Conservation (phyloP, 495 filamentous ascomycete genomes). For the Neurospora sp. region DNA sequence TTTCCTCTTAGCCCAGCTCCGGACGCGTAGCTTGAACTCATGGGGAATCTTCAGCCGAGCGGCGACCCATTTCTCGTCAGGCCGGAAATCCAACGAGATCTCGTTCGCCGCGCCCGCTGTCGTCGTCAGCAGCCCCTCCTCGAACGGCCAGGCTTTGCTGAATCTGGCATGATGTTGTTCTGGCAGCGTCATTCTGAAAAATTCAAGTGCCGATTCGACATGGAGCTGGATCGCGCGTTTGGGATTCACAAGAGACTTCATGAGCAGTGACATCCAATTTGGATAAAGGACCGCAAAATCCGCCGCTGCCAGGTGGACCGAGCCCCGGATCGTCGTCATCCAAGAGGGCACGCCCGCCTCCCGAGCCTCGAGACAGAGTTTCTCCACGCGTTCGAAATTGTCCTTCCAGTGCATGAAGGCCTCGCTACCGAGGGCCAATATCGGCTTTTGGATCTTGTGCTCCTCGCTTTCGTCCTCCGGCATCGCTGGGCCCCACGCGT, state of each 20-base stretch:
- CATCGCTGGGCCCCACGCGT: conserved; percentile 44
- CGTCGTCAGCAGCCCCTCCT: conserved; percentile 31
- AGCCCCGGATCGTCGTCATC: conserved; percentile 50
- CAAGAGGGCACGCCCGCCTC: conserved; percentile 38
- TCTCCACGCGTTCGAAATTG: conserved; percentile 42
- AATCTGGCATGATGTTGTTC: conserved; percentile 20
- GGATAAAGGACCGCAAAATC: conserved; percentile 54
- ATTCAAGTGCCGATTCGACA: conserved; percentile 44
- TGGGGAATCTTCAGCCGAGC: conserved; percentile 37
- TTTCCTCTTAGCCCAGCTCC: conserved; percentile 21
- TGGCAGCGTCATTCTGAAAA: conserved; percentile 35
- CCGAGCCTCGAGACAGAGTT: conserved; percentile 41
- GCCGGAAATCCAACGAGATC: conserved; percentile 33
- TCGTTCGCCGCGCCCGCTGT: conserved; percentile 20
- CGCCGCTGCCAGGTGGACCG: conserved; percentile 46
- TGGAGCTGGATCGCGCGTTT: conserved; percentile 47
- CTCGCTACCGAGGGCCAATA: conserved; percentile 50
- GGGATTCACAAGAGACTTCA: conserved; percentile 49
- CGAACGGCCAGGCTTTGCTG: conserved; percentile 22
- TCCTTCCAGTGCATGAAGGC: conserved; percentile 53
- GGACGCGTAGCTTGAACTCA: conserved; percentile 32
- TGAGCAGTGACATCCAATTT: conserved; percentile 38
- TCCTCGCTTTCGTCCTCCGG: conserved; percentile 23
- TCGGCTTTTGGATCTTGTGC: conserved; percentile 36
- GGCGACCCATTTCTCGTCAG: conserved; percentile 37